These are phyloP conservation scores for Botrytis elliptica DNA, from an alignment of 2,329 filamentous ascomycete genomes.

Conservation along the genomic window DNA sequence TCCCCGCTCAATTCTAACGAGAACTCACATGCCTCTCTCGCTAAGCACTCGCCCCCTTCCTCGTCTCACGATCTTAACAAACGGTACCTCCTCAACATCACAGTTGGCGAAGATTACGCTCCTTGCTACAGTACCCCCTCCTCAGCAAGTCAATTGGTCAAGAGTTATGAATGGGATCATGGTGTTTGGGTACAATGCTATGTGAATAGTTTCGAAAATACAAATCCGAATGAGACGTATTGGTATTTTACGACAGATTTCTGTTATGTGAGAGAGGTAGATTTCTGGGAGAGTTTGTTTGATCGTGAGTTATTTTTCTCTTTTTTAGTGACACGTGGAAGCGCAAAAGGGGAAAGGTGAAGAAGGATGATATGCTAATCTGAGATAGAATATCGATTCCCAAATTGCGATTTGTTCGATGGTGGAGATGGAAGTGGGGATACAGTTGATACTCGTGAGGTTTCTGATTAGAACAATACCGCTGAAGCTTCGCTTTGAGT, in stretches of 20 bases:
- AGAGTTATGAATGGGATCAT: conserved; percentile 13
- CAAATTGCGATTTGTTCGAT: background rate
- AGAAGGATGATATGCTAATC: background rate
- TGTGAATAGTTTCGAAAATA: background rate
- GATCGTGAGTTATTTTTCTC: conserved; percentile 24
- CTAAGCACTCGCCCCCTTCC: background rate
- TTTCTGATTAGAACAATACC: background rate
- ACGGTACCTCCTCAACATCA: conserved; percentile 27
- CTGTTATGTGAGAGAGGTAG: conserved; percentile 29
- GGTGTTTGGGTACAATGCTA: conserved; percentile 16
- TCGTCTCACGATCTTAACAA: background rate
- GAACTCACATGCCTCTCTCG: background rate
- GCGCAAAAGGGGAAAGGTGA: rapidly evolving
- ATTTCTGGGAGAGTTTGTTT: conserved; percentile 29
- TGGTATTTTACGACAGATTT: conserved; percentile 32
- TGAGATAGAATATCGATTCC: conserved; percentile 17
- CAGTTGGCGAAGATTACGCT: conserved; percentile 29
- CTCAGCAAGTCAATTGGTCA: conserved; percentile 12
- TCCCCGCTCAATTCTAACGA: background rate
- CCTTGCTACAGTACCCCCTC: conserved; percentile 21
- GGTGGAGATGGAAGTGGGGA: background rate
- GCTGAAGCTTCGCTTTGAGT: background rate
- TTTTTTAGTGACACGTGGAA: background rate
- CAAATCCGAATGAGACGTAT: conserved; percentile 21
- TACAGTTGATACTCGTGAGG: background rate